Conservation (phyloP, 2,329 filamentous ascomycete genomes). For the Fusarium aywerte region DNA sequence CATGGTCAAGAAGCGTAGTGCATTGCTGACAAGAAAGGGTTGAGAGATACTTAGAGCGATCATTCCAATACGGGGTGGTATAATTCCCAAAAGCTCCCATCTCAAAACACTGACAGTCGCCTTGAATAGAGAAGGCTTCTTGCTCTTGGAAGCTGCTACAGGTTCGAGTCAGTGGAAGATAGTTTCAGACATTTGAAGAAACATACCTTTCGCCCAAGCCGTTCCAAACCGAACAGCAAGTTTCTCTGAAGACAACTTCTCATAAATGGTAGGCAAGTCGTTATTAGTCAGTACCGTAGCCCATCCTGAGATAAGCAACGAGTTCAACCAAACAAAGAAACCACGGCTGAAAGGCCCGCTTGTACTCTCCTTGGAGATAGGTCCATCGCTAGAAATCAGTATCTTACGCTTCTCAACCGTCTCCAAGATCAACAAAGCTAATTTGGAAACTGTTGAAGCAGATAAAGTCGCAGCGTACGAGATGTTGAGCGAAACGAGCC, state of each 20-base stretch:
- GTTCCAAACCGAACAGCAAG: slow-evolving; percentile 40
- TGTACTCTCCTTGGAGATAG: slow-evolving; percentile 61
- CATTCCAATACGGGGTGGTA: slow-evolving; percentile 44
- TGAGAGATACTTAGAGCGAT: slow-evolving; percentile 49
- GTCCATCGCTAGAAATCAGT: slow-evolving; percentile 53
- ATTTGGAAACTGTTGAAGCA: slow-evolving; percentile 38
- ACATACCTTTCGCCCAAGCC: slow-evolving; percentile 43
- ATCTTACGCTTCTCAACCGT: slow-evolving; percentile 49
- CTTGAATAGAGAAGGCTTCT: slow-evolving; percentile 45
- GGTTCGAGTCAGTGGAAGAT: not conserved
- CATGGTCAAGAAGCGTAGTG: slow-evolving; percentile 45
- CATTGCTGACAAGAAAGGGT: slow-evolving; percentile 47
- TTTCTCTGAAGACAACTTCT: slow-evolving; percentile 47
- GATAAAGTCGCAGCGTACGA: slow-evolving; percentile 44
- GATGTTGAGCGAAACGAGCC: slow-evolving; percentile 45
- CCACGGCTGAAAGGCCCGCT: slow-evolving; percentile 51
- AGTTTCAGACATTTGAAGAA: fast-evolving
- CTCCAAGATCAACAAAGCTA: slow-evolving; percentile 45
- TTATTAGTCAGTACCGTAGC: slow-evolving; percentile 48
- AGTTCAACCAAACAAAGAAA: slow-evolving; percentile 52
- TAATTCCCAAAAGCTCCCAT: slow-evolving; percentile 48
- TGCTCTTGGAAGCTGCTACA: slow-evolving; percentile 25
- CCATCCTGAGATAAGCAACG: slow-evolving; percentile 61
- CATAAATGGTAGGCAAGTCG: slow-evolving; percentile 47
- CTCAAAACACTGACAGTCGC: slow-evolving; percentile 43